Conservation (phyloP, 495 filamentous ascomycete genomes). For the Xeromyces bisporus region DNA sequence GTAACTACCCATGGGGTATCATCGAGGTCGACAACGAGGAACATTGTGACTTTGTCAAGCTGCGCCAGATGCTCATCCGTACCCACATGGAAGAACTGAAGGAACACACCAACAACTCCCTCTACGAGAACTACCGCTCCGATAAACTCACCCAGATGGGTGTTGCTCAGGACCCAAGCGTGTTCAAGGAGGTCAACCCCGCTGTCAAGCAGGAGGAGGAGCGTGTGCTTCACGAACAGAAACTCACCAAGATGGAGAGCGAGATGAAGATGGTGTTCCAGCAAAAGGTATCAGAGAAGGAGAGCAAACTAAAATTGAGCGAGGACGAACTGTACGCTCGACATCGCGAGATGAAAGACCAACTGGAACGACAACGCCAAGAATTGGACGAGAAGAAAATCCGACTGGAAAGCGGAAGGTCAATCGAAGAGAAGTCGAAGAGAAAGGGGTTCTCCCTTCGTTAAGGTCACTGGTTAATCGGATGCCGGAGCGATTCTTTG, state of each 20-base stretch:
- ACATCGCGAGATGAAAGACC: slow-evolving; percentile 99
- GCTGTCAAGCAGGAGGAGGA: slow-evolving; percentile 99
- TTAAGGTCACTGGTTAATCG: slow-evolving; percentile 30
- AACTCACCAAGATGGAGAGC: slow-evolving; percentile 98
- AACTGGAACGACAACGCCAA: slow-evolving; percentile 80
- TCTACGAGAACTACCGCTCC: slow-evolving; percentile 99
- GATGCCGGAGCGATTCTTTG: slow-evolving; percentile 5
- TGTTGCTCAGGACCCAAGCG: slow-evolving; percentile 91
- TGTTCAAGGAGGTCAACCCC: slow-evolving; percentile 99
- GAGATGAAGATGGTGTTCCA: slow-evolving; percentile 99
- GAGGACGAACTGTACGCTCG: slow-evolving; percentile 96
- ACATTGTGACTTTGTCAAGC: slow-evolving; percentile 98
- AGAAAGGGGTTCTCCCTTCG: slow-evolving; percentile 97
- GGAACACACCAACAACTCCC: slow-evolving; percentile 96
- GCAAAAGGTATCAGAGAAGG: slow-evolving; percentile 98
- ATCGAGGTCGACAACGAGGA: slow-evolving; percentile 99
- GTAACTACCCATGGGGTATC: slow-evolving; percentile 93
- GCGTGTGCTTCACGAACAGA: slow-evolving; percentile 93
- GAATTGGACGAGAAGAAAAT: slow-evolving; percentile 97
- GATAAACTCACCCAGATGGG: slow-evolving; percentile 98
- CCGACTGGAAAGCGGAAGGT: slow-evolving; percentile 81
- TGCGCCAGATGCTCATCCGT: slow-evolving; percentile 98
- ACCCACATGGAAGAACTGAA: slow-evolving; percentile 99
- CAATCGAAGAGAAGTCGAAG: slow-evolving; percentile 84
- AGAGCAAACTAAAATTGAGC: slow-evolving; percentile 97